Evolutionary conservation across 2,329 filamentous ascomycete species (phyloP).

Genomic region (Aspergillus awamori): DNA sequence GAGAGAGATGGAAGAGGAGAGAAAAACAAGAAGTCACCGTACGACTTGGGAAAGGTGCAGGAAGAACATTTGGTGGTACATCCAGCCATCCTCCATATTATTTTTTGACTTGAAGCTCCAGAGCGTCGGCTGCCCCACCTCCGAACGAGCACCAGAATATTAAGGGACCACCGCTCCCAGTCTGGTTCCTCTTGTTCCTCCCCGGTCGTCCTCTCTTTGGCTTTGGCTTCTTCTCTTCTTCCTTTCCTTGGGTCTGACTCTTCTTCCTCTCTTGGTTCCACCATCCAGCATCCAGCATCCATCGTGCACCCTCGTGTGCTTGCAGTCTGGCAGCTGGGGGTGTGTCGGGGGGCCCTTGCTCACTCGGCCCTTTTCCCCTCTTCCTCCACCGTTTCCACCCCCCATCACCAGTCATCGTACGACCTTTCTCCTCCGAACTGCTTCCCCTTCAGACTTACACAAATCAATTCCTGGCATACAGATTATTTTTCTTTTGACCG

Average conservation of each 20-base stretch:
- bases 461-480: background rate
- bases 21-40: background rate
- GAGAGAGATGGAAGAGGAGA: background rate
- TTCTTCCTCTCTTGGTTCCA: background rate
- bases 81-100: background rate
- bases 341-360: background rate
- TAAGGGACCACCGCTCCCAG: background rate
- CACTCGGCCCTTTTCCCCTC: conserved; percentile 11
- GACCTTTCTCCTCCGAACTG: conserved; percentile 9
- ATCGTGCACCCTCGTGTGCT: background rate
- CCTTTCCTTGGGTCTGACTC: background rate
- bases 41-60: background rate
- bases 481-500: background rate
- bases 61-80: background rate
- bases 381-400: conserved; percentile 6
- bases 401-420: conserved; percentile 13
- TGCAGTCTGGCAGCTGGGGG: background rate
- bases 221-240: conserved; percentile 5
- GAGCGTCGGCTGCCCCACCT: conserved; percentile 6
- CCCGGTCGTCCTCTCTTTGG: conserved; percentile 3
- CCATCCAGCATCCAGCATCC: background rate
- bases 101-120: background rate
- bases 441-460: background rate
- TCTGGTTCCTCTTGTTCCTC: background rate
- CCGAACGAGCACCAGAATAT: background rate